Base-by-base conservation (phyloP, 306 rosid genomes). In the Hylodesmum podocarpum region DNA sequence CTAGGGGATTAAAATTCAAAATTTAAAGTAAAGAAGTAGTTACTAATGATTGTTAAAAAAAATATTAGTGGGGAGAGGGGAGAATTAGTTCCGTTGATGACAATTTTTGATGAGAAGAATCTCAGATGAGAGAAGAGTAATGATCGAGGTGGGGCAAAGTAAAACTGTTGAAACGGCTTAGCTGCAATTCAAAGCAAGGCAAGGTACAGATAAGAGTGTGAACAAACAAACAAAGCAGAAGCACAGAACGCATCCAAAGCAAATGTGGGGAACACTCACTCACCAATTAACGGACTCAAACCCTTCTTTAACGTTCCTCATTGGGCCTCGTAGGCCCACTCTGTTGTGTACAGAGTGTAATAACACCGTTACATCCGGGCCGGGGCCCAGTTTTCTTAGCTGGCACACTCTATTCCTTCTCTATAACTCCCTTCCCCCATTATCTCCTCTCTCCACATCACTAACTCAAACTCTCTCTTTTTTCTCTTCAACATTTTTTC, bases 351-450 rank as follows among this genome's bases (percentile, higher is more conserved):
- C 15, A 10, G 8, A 12, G 57, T 34, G 47, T 1, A 66, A 75
- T 28, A 36, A 19, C 80, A 74, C 84, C 84, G 80, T 81, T 75
- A 67, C 21, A 46, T 80, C 81, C 77, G 72, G 81, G 61, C 53
- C 44, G 0, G 81, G 78, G 41, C 73, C 84, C 77, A 49, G 70
- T 2, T 15, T 68, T 61, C 81, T 62, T 18, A 75, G 65, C 81
- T 81, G 84, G 68, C 67, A 81, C 73, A 19, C 41, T 47, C 73
- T 69, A 73, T 44, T 68, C 47, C 25, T 43, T 57, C 66, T 39
- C 37, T 1, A 25, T 34, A 61, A 4, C 73, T 11, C 53, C 54
- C 47, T n/a, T 75, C 64, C 82, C 73, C 77, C 66, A 72, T 68
- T 63, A 44, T 78, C 11, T 24, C 75, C 49, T 49, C 67, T 73